phyloP scores from a whole-genome alignment of 495 filamentous ascomycete species.

The Filosporella fistucella region DNA sequence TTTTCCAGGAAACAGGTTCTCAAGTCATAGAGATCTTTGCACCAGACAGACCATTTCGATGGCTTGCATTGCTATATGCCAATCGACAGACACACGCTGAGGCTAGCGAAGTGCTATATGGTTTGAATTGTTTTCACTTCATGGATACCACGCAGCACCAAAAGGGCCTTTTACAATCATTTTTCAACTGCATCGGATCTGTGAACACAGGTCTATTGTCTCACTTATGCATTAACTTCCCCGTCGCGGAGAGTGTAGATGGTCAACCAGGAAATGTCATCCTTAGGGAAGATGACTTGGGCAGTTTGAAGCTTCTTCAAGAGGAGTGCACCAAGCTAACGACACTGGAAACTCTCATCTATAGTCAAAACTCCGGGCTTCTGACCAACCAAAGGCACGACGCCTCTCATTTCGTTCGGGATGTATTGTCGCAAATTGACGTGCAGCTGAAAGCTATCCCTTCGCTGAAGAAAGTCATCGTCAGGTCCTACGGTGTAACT shows the following conservation, averaged over 20 bases:
- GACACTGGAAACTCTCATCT: slow-evolving; percentile 4
- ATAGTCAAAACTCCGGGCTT: neutral
- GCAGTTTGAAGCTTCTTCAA: slow-evolving; percentile 6
- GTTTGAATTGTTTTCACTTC: no score
- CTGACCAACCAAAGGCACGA: slow-evolving; percentile 3
- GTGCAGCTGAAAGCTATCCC: no score
- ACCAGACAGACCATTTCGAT: no score
- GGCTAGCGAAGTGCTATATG: no score
- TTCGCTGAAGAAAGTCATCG: no score
- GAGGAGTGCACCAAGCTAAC: neutral
- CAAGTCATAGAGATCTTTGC: no score
- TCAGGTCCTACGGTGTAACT: no score
- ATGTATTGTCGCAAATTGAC: no score
- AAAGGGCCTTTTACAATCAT: neutral
- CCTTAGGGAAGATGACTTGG: slow-evolving; percentile 3
- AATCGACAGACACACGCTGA: no score
- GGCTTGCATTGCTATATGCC: no score
- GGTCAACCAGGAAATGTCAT: slow-evolving; percentile 4
- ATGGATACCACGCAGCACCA: slow-evolving; percentile 5
- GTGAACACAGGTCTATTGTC: slow-evolving; percentile 3
- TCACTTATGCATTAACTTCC: slow-evolving; percentile 5
- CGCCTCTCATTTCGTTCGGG: no score
- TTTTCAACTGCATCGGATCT: neutral
- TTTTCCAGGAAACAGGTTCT: no score
- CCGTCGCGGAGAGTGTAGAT: slow-evolving; percentile 5